Conservation (phyloP, 345 rosid species). For the Pugionium cornutum region DNA sequence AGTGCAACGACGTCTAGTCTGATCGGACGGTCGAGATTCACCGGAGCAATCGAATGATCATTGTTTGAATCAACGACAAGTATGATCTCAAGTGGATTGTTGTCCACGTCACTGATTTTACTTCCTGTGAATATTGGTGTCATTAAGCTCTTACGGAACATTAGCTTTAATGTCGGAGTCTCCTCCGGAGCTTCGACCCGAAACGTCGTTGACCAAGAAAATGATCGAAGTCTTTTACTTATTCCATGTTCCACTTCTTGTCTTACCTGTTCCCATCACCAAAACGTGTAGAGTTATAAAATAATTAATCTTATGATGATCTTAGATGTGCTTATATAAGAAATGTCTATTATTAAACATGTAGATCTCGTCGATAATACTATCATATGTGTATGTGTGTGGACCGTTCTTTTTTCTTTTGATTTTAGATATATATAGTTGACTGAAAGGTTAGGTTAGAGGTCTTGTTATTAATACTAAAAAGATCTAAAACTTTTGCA, state of each 20-base stretch:
- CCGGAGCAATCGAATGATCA: slow-evolving; percentile 21
- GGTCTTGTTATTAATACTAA: slow-evolving; percentile 19
- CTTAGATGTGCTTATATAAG: too few species aligned
- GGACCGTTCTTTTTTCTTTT: slow-evolving; percentile 29
- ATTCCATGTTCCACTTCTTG: slow-evolving; percentile 75
- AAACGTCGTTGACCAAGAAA: slow-evolving; percentile 39
- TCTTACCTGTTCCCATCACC: slow-evolving; percentile 50
- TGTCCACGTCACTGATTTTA: slow-evolving; percentile 56
- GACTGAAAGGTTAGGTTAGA: slow-evolving; percentile 31
- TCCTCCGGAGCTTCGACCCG: slow-evolving; percentile 32
- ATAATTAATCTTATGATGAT: background rate
- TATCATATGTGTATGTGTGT: background rate
- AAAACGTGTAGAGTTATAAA: slow-evolving; percentile 13
- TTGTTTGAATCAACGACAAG: slow-evolving; percentile 46
- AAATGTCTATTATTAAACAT: too few species aligned
- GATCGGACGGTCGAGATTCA: slow-evolving; percentile 50
- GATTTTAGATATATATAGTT: slow-evolving; percentile 1
- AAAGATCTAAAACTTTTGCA: background rate
- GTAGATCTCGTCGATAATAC: too few species aligned
- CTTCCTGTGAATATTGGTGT: slow-evolving; percentile 62
- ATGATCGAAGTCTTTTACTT: slow-evolving; percentile 36
- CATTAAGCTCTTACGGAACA: slow-evolving; percentile 27
- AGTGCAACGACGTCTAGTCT: slow-evolving; percentile 73
- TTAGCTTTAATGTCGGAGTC: slow-evolving; percentile 27
- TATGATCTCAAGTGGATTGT: slow-evolving; percentile 52